Evolutionary conservation across 345 rosid species (phyloP).

Genomic region (Eutrema japonicum): DNA sequence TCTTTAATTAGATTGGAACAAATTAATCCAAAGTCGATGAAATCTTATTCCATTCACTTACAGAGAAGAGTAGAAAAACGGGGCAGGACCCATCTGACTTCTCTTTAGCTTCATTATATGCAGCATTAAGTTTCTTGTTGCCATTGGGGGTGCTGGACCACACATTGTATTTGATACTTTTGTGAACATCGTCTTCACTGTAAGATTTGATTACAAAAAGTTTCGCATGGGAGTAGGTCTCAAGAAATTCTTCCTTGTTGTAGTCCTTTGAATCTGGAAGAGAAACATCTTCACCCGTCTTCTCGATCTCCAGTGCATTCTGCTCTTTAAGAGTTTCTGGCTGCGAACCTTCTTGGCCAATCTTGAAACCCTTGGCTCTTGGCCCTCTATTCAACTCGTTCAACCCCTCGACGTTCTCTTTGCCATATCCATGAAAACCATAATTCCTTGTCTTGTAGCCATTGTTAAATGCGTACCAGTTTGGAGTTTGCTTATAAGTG

Average conservation of each 20-base stretch:
- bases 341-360: constrained; percentile 42
- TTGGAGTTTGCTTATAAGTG: constrained; percentile 57
- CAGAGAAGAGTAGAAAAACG: constrained; percentile 73
- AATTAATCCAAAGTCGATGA: background rate
- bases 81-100: constrained; percentile 55
- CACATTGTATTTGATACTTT: constrained; percentile 76
- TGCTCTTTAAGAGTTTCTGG: background rate
- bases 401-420: constrained; percentile 69
- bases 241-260: constrained; percentile 61
- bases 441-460: constrained; percentile 48
- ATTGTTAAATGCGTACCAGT: constrained; percentile 57
- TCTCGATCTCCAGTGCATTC: background rate
- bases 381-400: constrained; percentile 85
- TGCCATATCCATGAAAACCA: constrained; percentile 53
- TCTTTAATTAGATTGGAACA: background rate
- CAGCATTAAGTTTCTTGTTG: constrained; percentile 75
- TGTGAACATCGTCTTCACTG: constrained; percentile 85
- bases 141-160: constrained; percentile 88
- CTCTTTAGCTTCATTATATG: constrained; percentile 61
- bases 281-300: constrained; percentile 34
- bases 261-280: constrained; percentile 53
- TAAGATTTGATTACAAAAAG: constrained; percentile 77
- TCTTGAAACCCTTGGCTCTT: constrained; percentile 67
- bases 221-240: constrained; percentile 57
- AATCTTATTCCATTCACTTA: constrained; percentile 48